A percentile compares a stretch with the other conserved stretches of the same genome.
These are phyloP conservation scores for Cryphonectria naterciae DNA, from an alignment of 2,329 filamentous ascomycete species.

Conservation along the genomic window DNA sequence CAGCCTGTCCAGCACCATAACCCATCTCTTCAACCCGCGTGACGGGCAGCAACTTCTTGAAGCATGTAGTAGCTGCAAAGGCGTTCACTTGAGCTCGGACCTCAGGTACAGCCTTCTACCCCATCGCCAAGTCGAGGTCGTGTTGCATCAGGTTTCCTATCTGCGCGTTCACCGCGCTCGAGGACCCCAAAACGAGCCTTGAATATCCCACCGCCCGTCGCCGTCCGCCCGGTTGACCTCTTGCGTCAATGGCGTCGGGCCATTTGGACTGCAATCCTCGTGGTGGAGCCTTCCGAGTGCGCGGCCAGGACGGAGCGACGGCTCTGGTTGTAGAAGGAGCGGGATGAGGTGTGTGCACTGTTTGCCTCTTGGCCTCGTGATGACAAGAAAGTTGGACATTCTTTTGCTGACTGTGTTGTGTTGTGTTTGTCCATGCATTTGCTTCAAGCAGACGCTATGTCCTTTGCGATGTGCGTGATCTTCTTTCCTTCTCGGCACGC, in stretches of 20 bases:
- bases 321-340: conserved; percentile 37
- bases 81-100: conserved; percentile 38
- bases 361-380: conserved; percentile 44
- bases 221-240: background rate
- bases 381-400: conserved; percentile 39
- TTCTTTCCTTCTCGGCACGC: no score
- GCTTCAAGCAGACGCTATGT: background rate
- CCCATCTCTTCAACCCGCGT: conserved; percentile 14
- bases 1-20: conserved; percentile 9
- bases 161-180: conserved; percentile 39
- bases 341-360: conserved; percentile 42
- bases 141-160: conserved; percentile 43
- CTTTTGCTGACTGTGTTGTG: background rate
- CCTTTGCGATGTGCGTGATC: no score
- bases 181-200: conserved; percentile 39
- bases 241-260: conserved; percentile 35
- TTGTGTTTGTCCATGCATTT: background rate
- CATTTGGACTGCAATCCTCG: conserved; percentile 36
- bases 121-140: conserved; percentile 40
- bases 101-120: conserved; percentile 42
- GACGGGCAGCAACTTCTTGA: conserved; percentile 38
- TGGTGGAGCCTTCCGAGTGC: conserved; percentile 35
- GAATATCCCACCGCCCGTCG: conserved; percentile 32
- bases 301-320: conserved; percentile 41
- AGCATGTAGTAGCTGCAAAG: conserved; percentile 40